These are phyloP conservation scores for Pyrenochaeta sp. DNA, from an alignment of 2,329 filamentous ascomycete genomes.

Conservation along the genomic window DNA sequence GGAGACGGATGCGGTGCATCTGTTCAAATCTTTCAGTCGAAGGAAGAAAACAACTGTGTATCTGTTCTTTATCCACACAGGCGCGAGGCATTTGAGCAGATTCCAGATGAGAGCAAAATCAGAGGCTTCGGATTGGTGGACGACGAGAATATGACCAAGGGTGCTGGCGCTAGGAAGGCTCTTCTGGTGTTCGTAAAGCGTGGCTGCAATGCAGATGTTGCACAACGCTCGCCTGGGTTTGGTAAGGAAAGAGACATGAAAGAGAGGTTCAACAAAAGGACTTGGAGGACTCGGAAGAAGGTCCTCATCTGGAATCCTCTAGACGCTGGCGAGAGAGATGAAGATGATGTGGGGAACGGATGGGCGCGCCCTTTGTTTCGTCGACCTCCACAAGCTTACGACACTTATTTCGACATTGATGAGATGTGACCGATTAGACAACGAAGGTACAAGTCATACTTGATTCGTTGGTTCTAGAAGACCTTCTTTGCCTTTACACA, in stretches of 20 bases:
- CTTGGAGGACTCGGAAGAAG: slow-evolving; percentile 20
- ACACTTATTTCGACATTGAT: slow-evolving; percentile 22
- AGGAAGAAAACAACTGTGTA: slow-evolving; percentile 10
- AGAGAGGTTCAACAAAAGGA: slow-evolving; percentile 18
- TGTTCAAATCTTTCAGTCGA: slow-evolving; percentile 15
- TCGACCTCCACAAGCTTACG: slow-evolving; percentile 12
- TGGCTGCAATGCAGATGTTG: slow-evolving; percentile 9
- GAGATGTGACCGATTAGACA: slow-evolving; percentile 6
- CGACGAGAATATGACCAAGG: slow-evolving; percentile 17
- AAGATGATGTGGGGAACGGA: slow-evolving; percentile 21
- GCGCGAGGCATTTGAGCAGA: slow-evolving; percentile 13
- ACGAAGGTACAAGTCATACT: no score
- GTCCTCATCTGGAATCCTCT: slow-evolving; percentile 21
- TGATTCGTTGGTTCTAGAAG: no score
- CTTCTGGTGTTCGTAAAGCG: slow-evolving; percentile 20
- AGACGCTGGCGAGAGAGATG: slow-evolving; percentile 12
- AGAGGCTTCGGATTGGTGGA: slow-evolving; percentile 14
- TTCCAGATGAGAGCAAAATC: slow-evolving; percentile 9
- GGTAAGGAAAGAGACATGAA: slow-evolving; percentile 24
- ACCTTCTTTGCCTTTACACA: no score
- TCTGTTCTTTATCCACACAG: slow-evolving; percentile 13
- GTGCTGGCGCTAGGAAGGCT: slow-evolving; percentile 12
- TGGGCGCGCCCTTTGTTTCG: slow-evolving; percentile 21
- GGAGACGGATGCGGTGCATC: slow-evolving; percentile 13
- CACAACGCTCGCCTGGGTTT: slow-evolving; percentile 16